Base-by-base conservation (phyloP, 768 basidiomycete genomes). In the Trametes meyenii region DNA sequence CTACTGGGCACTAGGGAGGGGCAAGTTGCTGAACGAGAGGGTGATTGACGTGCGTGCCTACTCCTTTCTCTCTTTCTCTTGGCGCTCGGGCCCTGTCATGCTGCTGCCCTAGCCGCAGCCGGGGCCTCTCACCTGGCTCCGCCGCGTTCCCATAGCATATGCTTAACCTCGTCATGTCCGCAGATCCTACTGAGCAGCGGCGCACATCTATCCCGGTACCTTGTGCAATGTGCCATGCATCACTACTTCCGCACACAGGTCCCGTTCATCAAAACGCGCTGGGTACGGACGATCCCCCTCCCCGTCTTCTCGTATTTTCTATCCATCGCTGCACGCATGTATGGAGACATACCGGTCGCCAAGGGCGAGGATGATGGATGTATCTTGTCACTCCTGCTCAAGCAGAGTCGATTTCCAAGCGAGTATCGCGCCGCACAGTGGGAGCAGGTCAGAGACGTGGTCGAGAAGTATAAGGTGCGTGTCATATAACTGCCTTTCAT, bases 341-440 rank as follows among this genome's bases (percentile, higher is more conserved):
- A 86, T 64, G 87, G 85, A 39, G 80, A 88, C 54, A 85, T 92
- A 64, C 87, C 89, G 21, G 75, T 80, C 29, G 83, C 79, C 63
- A 91, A 90, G 79, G 83, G 82, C 49, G 89, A 90, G 66, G 90
- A 92, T 69, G 90, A 92, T 64, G 89, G 90, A 0, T 78, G 80
- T 36, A 74, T 87, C 36, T 89, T 92, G 67, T 71, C 77, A 23
- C 77, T 76, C 2, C 88, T 90, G 68, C 76, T 92, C 51, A 88
- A 88, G 70, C 86, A 90, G 74, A 86, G 84, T 67, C 80, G 85
- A 70, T 78, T 83, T 55, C 84, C 85, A n/a, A 69, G 79, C n/a
- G 79, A 84, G 50, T 69, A 82, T 69, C 85, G 85, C 70, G 77
- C 77, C 26, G 79, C 85, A 13, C 81, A 78, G 50, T 88, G 85